These are phyloP conservation scores for Suillus decipiens DNA, from an alignment of 768 basidiomycete genomes.

Conservation along the genomic window DNA sequence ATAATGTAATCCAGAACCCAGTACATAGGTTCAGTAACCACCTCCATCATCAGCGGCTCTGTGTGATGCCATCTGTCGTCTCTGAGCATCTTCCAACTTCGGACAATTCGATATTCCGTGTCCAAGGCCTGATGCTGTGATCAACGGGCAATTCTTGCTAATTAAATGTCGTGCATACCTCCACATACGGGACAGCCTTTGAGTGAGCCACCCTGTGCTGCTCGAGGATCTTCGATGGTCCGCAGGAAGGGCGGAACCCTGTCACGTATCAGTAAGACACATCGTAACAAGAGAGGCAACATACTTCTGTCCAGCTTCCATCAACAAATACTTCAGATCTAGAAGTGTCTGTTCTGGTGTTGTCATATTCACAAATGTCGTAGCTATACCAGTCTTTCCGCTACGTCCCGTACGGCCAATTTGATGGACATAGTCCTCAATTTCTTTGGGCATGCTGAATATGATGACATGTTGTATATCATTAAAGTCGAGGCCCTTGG, in stretches of 20 bases:
- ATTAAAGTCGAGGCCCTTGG: constrained; percentile 97
- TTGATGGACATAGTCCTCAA: constrained; percentile 99
- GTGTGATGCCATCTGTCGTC: constrained; percentile 89
- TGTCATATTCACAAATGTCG: constrained; percentile 98
- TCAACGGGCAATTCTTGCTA: not conserved
- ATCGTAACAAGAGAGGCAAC: constrained; percentile 27
- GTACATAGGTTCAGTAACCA: constrained; percentile 31
- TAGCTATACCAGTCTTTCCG: constrained; percentile 98
- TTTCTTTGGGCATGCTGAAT: constrained; percentile 99
- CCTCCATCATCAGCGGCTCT: constrained; percentile 67
- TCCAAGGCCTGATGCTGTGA: constrained; percentile 66
- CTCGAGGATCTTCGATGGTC: constrained; percentile 89
- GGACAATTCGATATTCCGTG: constrained; percentile 95
- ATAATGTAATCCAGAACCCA: not conserved
- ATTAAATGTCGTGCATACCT: constrained; percentile 47
- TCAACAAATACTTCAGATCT: constrained; percentile 94
- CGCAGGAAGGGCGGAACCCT: constrained; percentile 94
- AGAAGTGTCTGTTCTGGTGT: constrained; percentile 94
- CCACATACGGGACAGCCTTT: constrained; percentile 97
- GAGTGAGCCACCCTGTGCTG: constrained; percentile 71
- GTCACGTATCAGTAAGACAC: constrained; percentile 11
- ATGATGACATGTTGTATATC: constrained; percentile 99
- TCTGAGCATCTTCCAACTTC: constrained; percentile 91
- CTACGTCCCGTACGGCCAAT: constrained; percentile 97
- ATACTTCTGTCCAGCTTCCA: constrained; percentile 98